Base-by-base conservation (phyloP, 495 filamentous ascomycete genomes). In the Oidiodendron maius region DNA sequence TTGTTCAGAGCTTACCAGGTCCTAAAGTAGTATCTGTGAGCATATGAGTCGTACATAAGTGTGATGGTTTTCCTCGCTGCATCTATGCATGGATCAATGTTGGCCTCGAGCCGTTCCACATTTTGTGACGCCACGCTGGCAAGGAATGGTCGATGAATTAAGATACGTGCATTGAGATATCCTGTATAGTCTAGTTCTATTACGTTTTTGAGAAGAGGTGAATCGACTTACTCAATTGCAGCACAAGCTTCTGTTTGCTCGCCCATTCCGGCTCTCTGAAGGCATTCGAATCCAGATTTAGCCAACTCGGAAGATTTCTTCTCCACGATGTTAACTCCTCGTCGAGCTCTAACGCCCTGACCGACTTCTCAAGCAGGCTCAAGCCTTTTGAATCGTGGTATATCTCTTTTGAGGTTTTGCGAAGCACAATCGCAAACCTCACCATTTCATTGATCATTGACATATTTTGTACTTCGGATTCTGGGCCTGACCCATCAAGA, bases 71-170 rank as follows among this genome's bases (percentile, higher is more conserved):
- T 4, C 3, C 28, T 5, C 4, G 47, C 23, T 12, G 24, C 47
- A 12, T 20, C 23, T 10, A 50, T 15, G 28, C 47, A 50, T 8
- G 17, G 9, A 3, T 41, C 22, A 24, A 43, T 23, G 18, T 32
- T 18, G n/a, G 13, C 20, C n/a, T n/a, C n/a, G n/a, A n/a, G n/a
- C n/a, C n/a, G n/a, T n/a, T n/a, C n/a, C 13, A 12, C 4, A 12
- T 42, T 13, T 50, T 36, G 42, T 16, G 16, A 32, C 4, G 34
- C 21, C 0, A 25, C 8, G 10, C 12, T 12, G 16, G 25, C 21
- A 3, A 48, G 22, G 15, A 48, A 48, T 1, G 34, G 35, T 12
- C 46, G 17, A 20, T 48, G 28, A 16, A 48, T 15, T 12, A 48
- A 26, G 0, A 39, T 39, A n/a, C 36, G 5, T 12, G 35, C 35